A percentile compares a stretch with the other conserved stretches of the same genome.
phyloP scores from a whole-genome alignment of 345 rosid species.

The Gossypium arboreum region DNA sequence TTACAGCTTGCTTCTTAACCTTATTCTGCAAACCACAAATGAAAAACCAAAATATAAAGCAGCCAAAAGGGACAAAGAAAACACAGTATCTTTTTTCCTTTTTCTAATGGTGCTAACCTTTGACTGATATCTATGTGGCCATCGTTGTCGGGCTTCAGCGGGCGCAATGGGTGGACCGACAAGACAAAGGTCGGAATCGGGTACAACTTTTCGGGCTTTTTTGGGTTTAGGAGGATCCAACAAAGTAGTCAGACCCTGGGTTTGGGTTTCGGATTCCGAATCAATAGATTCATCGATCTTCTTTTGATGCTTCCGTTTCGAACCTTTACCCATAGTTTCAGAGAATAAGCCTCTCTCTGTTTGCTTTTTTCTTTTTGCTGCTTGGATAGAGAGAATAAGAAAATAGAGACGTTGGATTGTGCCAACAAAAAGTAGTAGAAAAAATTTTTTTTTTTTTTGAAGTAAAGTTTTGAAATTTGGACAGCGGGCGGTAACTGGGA shows the following conservation, averaged over 20 bases:
- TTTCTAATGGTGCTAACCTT: not conserved
- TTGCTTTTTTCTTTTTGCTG: not conserved
- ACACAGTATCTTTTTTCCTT: not conserved
- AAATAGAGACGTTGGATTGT: not conserved
- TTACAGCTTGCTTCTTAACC: not conserved
- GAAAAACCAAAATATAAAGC: not conserved
- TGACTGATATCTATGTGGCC: not conserved
- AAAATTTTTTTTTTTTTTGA: not conserved
- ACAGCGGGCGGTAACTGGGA: not conserved
- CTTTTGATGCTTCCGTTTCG: not conserved
- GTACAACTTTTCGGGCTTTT: constrained; percentile 7
- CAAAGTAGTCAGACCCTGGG: constrained; percentile 1
- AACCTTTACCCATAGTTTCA: not conserved
- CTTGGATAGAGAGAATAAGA: not conserved
- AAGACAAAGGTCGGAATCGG: constrained; percentile 1
- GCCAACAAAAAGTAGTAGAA: not conserved
- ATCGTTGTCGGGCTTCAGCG: not conserved
- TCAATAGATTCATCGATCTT: not conserved
- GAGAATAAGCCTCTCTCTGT: not conserved
- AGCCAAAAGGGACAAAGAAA: not conserved
- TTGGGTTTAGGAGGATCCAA: not conserved
- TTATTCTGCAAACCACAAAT: not conserved
- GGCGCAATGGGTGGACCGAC: not conserved
- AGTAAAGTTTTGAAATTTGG: not conserved
- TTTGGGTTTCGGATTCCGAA: not conserved